Conservation (phyloP, 1,139 yeast genomes). For the Suhomyces terraborum region DNA sequence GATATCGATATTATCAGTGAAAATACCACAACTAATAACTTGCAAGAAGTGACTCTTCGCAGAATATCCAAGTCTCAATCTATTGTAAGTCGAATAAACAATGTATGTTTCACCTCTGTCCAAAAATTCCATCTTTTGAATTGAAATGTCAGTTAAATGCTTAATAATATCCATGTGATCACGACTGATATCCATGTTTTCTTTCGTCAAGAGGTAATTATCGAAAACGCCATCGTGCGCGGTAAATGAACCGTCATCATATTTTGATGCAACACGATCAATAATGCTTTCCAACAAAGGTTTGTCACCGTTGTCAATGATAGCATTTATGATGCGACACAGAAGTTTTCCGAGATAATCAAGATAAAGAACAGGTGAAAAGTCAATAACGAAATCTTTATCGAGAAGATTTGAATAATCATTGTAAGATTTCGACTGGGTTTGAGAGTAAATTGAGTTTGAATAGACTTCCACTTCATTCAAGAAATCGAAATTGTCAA, state of each 20-base stretch:
- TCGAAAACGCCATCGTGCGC: conserved; percentile 7
- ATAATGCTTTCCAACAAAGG: conserved; percentile 37
- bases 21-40: conserved; percentile 47
- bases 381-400: conserved; percentile 33
- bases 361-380: conserved; percentile 48
- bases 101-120: conserved; percentile 49
- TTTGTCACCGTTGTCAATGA: conserved; percentile 27
- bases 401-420: conserved; percentile 31
- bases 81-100: conserved; percentile 42
- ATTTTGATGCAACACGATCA: conserved; percentile 26
- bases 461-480: conserved; percentile 41
- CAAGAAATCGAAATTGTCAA: conserved; percentile 46
- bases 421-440: conserved; percentile 15
- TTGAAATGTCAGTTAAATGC: conserved; percentile 36
- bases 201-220: conserved; percentile 11
- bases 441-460: conserved; percentile 26
- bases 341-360: conserved; percentile 46
- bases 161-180: conserved; percentile 27
- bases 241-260: conserved; percentile 19
- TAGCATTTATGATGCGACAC: conserved; percentile 34
- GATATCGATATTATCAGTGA: conserved; percentile 41
- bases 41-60: conserved; percentile 44
- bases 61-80: conserved; percentile 44
- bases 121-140: conserved; percentile 43
- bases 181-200: conserved; percentile 14